Conservation (phyloP, 1,284 basidiomycete genomes). For the Apiotrichum akiyoshidainum region DNA sequence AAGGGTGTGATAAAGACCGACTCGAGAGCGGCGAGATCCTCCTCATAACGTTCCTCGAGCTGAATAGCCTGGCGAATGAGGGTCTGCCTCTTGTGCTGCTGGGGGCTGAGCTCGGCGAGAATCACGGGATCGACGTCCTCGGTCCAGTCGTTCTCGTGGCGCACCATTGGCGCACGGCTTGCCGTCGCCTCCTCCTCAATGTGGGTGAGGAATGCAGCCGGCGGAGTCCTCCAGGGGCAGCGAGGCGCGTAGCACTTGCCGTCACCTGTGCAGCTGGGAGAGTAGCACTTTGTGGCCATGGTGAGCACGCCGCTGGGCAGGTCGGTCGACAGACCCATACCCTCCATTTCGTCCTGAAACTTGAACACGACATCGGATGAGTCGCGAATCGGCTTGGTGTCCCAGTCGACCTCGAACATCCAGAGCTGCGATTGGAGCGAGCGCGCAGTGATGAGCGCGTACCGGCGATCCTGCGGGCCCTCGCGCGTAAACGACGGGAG, state of each 20-base stretch:
- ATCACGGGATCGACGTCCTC: constrained; percentile 66
- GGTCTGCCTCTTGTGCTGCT: constrained; percentile 81
- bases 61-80: constrained; percentile 86
- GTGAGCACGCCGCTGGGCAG: constrained; percentile 59
- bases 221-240: constrained; percentile 63
- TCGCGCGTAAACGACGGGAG: constrained; percentile 72
- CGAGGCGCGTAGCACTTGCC: constrained; percentile 60
- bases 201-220: constrained; percentile 31
- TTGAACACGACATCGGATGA: constrained; percentile 93
- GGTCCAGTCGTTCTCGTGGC: constrained; percentile 59
- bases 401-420: constrained; percentile 98
- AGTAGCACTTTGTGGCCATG: constrained; percentile 70
- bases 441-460: constrained; percentile 79
- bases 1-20: constrained; percentile 75
- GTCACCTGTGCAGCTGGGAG: constrained; percentile 49
- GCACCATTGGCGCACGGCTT: background rate
- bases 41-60: constrained; percentile 85
- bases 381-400: constrained; percentile 74
- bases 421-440: constrained; percentile 87
- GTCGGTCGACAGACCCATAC: constrained; percentile 57
- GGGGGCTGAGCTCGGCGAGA: constrained; percentile 64
- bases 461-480: constrained; percentile 67
- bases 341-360: constrained; percentile 81
- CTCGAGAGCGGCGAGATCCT: constrained; percentile 82
- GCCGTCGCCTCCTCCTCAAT: constrained; percentile 8